Base-by-base conservation (phyloP, 495 filamentous ascomycete species). In the Parathielavia appendiculata region DNA sequence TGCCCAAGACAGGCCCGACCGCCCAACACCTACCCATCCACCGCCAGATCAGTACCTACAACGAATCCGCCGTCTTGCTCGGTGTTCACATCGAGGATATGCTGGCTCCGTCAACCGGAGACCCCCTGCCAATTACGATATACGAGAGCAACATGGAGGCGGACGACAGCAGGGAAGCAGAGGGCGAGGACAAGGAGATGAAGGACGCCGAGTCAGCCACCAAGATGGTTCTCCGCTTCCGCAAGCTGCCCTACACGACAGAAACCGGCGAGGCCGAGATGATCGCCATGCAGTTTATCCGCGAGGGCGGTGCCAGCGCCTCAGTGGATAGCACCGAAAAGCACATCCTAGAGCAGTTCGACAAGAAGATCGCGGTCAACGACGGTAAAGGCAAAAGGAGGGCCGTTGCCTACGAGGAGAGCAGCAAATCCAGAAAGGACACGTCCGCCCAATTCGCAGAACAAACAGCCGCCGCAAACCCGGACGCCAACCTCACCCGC, bases 241-340 rank as follows among this genome's bases (percentile, higher is more conserved):
- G 87, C 23, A 89, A 92, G 67, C 70, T 97, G 34, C 85, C 86
- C 17, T 97, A 92, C 69, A 83, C 85, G 0, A 84, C 97, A 17
- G 93, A 99, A 70, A 97, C 91, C 0, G 89, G 88, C 16, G 91
- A 97, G 71, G 88, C 93, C 9, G 95, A 99, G 75, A 97, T 97
- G 91, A 97, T 99, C 63, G 84, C 85, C 40, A 86, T 98, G 63
- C 89, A 97, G 64, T 92, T 89, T 58, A 87, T 98, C 32, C 92
- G 92, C 1, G 82, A 86, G 48, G 87, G 86, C 23, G 89, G 86
- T 26, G 87, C 85, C 1, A 91, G 89, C 64, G 93, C 92, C 16
- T 81, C 85, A 14, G 82, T 83, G 2, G 76, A 82, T 40, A 59
- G 63, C 2, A 64, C 61, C 56, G 66, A 69, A 48, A 63, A 71